Conservation (phyloP, 805 yeast genomes). For the Zygotorulaspora chibaensis region DNA sequence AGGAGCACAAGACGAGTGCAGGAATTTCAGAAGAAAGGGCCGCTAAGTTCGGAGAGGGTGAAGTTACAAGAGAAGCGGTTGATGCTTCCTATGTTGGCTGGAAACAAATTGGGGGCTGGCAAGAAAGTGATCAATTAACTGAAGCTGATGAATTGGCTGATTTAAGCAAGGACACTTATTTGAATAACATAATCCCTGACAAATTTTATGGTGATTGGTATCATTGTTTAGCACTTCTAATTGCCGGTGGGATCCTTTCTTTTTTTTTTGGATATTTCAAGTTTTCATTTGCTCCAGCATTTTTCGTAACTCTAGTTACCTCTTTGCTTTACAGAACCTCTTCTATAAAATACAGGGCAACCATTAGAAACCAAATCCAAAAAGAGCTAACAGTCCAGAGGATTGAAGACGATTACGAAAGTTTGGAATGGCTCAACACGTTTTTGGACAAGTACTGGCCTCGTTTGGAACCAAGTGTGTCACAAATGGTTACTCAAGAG, state of each 20-base stretch:
- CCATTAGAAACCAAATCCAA: slow-evolving; percentile 73
- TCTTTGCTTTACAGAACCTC: slow-evolving; percentile 78
- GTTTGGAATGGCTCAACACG: slow-evolving; percentile 92
- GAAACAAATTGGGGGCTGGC: slow-evolving; percentile 92
- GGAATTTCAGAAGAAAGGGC: slow-evolving; percentile 22
- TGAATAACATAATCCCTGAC: slow-evolving; percentile 75
- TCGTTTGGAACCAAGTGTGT: slow-evolving; percentile 80
- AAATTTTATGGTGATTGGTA: slow-evolving; percentile 92
- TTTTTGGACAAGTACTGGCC: slow-evolving; percentile 91
- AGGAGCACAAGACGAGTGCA: slow-evolving; percentile 18
- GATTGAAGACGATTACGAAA: slow-evolving; percentile 84
- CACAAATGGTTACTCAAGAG: slow-evolving; percentile 80
- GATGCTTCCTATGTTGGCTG: slow-evolving; percentile 79
- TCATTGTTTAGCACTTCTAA: slow-evolving; percentile 73
- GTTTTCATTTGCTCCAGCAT: slow-evolving; percentile 76
- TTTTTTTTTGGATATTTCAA: slow-evolving; percentile 75
- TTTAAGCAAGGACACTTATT: slow-evolving; percentile 63
- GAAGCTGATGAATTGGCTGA: slow-evolving; percentile 69
- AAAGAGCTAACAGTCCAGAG: slow-evolving; percentile 77
- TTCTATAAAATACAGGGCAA: slow-evolving; percentile 70
- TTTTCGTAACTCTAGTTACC: slow-evolving; percentile 59
- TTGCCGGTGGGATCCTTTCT: slow-evolving; percentile 64
- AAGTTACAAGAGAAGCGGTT: slow-evolving; percentile 15
- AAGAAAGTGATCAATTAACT: slow-evolving; percentile 58
- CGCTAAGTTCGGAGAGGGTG: slow-evolving; percentile 16